Percentiles rank a stretch among this genome's conserved stretches.
Conservation (phyloP, 768 basidiomycete genomes). For the Rubroboletus satanas region DNA sequence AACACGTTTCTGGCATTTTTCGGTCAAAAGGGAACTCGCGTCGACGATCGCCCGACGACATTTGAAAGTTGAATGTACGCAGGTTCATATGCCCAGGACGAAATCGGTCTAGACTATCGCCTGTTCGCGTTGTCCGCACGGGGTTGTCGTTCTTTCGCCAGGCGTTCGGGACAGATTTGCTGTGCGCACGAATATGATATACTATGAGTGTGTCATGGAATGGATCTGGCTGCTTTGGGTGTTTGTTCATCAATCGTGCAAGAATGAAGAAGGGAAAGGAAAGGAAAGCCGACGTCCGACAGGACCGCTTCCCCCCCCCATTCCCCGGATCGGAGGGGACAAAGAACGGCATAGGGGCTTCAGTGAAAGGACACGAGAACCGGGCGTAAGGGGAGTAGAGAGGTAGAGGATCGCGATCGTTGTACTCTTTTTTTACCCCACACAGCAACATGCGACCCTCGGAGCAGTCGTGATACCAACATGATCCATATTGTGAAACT, state of each 20-base stretch:
- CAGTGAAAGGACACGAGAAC: no score
- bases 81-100: neutral
- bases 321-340: neutral
- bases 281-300: no score
- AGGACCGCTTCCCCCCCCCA: neutral
- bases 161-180: neutral
- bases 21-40: no score
- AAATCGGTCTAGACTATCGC: no score
- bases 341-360: no score
- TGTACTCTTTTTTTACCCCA: neutral
- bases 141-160: neutral
- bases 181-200: neutral
- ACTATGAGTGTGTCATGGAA: neutral
- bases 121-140: neutral
- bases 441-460: neutral
- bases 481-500: neutral
- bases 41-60: no score
- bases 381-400: neutral
- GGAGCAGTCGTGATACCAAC: neutral
- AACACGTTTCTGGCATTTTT: no score
- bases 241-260: neutral
- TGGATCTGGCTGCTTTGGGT: neutral
- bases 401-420: neutral
- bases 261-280: no score
- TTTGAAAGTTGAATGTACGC: no score